Percentiles rank a stretch among this genome's conserved stretches.
These are phyloP conservation scores for Hymenoscyphus occultus DNA, from an alignment of 2,329 filamentous ascomycete genomes.

Conservation along the genomic window DNA sequence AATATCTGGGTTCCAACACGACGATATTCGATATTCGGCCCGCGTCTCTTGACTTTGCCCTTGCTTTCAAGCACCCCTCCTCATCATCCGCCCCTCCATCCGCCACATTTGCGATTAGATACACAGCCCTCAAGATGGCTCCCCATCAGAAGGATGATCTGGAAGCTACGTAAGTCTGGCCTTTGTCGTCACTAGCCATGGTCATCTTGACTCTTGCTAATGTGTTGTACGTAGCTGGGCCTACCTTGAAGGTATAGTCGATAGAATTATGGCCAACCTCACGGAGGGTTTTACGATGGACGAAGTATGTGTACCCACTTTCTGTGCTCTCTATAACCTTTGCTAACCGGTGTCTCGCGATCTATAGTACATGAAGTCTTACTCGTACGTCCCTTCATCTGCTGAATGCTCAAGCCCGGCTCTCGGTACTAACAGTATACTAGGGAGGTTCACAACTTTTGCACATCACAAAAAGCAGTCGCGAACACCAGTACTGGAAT, in stretches of 20 bases:
- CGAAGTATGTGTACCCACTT: conserved; percentile 54
- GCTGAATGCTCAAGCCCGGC: background rate
- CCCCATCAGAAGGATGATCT: conserved; percentile 48
- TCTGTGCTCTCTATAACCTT: conserved; percentile 7
- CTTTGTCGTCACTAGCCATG: background rate
- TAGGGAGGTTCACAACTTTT: conserved; percentile 96
- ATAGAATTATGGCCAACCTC: conserved; percentile 89
- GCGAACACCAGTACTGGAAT: conserved; percentile 47
- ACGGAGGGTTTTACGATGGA: conserved; percentile 92
- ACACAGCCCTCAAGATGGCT: conserved; percentile 45
- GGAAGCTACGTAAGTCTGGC: conserved; percentile 54
- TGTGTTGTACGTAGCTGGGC: conserved; percentile 62
- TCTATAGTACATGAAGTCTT: conserved; percentile 85
- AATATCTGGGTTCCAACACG: background rate
- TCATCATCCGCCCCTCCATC: background rate
- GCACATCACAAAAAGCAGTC: conserved; percentile 92
- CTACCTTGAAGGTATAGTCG: conserved; percentile 84
- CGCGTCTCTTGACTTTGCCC: background rate
- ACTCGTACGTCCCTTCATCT: conserved; percentile 60
- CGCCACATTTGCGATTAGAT: conserved; percentile 35
- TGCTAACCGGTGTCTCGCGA: conserved; percentile 11
- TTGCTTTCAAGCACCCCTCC: conserved; percentile 3
- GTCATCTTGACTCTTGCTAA: background rate
- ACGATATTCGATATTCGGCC: background rate
- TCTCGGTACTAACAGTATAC: conserved; percentile 38